Evolutionary conservation across 257 asterid species (phyloP).

Genomic region (Jacaranda copaia): DNA sequence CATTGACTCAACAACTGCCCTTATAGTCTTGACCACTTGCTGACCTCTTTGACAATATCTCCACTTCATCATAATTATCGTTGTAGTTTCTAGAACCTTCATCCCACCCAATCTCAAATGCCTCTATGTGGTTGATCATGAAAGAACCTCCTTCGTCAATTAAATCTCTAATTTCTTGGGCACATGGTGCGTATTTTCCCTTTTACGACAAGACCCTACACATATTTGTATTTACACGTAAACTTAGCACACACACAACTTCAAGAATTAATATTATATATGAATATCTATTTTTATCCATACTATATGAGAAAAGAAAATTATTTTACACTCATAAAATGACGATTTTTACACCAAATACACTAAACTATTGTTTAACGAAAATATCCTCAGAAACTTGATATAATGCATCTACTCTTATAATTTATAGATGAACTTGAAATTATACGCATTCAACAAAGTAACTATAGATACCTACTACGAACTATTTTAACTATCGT

Average conservation of each 20-base stretch:
- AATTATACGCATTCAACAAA: too few relatives aligned
- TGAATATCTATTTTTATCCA: too few relatives aligned
- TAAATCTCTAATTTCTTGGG: constrained; percentile 52
- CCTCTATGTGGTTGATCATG: constrained; percentile 36
- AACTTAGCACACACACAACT: background rate
- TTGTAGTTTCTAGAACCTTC: constrained; percentile 10
- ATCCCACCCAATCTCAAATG: constrained; percentile 62
- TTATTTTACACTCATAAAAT: too few relatives aligned
- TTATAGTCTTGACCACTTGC: constrained; percentile 48
- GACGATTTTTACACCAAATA: too few relatives aligned
- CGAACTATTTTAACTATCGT: too few relatives aligned
- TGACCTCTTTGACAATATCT: constrained; percentile 46
- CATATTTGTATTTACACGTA: background rate
- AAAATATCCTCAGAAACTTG: too few relatives aligned
- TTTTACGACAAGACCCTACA: constrained; percentile 48
- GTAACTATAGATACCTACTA: too few relatives aligned
- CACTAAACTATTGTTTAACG: too few relatives aligned
- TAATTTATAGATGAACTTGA: too few relatives aligned
- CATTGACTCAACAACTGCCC: constrained; percentile 80
- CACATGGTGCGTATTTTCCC: constrained; percentile 63
- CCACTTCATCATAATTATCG: background rate
- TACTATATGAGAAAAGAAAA: too few relatives aligned
- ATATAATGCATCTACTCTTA: too few relatives aligned
- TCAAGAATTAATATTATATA: background rate
- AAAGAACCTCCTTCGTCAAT: constrained; percentile 62